Conservation (phyloP, 306 rosid genomes). For the Cucumis cinereus region DNA sequence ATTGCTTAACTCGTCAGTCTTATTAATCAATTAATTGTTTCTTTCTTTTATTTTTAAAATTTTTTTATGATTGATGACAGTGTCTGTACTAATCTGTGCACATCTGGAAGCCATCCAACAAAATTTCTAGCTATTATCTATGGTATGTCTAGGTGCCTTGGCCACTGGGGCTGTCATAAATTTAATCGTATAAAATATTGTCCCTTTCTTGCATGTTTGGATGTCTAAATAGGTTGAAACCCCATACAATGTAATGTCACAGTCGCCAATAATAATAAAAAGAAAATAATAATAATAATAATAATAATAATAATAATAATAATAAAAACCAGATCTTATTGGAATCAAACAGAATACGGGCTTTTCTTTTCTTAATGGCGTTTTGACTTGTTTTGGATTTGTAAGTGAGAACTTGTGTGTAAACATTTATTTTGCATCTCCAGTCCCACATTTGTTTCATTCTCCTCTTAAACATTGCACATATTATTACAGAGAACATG, state of each 20-base stretch:
- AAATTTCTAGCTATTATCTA: background rate
- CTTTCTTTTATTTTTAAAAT: background rate
- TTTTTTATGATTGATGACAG: background rate
- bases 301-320: too few species aligned
- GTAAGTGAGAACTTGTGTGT: background rate
- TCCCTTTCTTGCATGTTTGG: conserved; percentile 17
- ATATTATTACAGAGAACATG: too few species aligned
- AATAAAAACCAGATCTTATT: background rate
- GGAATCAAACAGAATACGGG: background rate
- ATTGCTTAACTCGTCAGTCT: background rate
- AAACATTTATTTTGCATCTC: background rate
- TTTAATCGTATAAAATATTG: background rate
- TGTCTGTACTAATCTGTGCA: background rate
- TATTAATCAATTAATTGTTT: background rate
- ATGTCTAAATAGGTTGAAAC: conserved; percentile 15
- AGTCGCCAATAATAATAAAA: too few species aligned
- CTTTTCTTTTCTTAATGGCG: background rate
- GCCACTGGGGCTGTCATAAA: background rate
- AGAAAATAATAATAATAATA: too few species aligned
- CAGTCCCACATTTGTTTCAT: background rate
- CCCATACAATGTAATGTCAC: conserved; percentile 19
- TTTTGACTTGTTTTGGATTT: background rate
- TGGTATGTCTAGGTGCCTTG: background rate
- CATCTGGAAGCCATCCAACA: background rate
- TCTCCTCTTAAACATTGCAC: too few species aligned